phyloP scores from a whole-genome alignment of 208 protist species.

The Porcisia deanei region DNA sequence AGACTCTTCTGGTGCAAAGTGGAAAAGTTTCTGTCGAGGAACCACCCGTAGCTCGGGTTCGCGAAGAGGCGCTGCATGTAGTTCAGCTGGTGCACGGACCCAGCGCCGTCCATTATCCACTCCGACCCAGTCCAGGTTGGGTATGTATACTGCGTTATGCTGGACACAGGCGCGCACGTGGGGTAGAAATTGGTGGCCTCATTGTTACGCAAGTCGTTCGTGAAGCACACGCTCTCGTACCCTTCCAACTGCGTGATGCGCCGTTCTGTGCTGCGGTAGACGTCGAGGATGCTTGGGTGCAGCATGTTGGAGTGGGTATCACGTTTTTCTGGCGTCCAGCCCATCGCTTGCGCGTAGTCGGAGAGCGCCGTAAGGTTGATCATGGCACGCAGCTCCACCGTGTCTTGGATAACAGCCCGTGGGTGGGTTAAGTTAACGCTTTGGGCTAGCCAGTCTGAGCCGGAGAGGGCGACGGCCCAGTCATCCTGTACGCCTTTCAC shows the following conservation, averaged over 20 bases:
- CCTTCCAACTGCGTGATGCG: constrained; percentile 15
- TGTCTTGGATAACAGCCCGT: constrained; percentile 24
- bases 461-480: constrained; percentile 23
- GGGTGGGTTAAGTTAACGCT: constrained; percentile 17
- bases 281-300: background rate
- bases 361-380: constrained; percentile 14
- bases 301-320: constrained; percentile 22
- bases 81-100: constrained; percentile 25
- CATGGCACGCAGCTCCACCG: constrained; percentile 32
- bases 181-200: constrained; percentile 10
- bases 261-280: constrained; percentile 14
- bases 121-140: constrained; percentile 20
- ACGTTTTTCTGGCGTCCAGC: constrained; percentile 1
- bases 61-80: constrained; percentile 31
- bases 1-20: constrained; percentile 24
- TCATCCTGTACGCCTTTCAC: constrained; percentile 22
- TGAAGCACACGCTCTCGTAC: constrained; percentile 43
- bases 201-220: constrained; percentile 41
- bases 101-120: constrained; percentile 39
- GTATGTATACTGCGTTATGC: constrained; percentile 46
- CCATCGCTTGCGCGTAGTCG: constrained; percentile 4
- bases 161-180: constrained; percentile 35
- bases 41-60: constrained; percentile 56
- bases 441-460: constrained; percentile 1
- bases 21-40: constrained; percentile 52